Evolutionary conservation across 352 stramenopile genomes (phyloP).

Genomic region (Pythium monospermum): DNA sequence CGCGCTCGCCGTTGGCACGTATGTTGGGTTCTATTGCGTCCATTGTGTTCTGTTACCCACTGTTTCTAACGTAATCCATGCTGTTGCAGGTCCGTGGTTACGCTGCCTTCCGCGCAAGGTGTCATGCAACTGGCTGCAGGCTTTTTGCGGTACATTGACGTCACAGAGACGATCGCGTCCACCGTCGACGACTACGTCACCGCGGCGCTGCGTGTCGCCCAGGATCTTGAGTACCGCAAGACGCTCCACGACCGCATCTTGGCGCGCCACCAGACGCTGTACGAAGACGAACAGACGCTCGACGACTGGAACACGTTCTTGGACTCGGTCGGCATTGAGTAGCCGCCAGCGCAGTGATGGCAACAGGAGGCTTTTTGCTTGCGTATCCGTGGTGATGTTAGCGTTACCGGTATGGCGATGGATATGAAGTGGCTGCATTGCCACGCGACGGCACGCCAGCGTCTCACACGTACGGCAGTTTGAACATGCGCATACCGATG

Average conservation of each 20-base stretch:
- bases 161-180: conserved; percentile 34
- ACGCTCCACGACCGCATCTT: conserved; percentile 12
- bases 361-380: no score
- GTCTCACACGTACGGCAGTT: no score
- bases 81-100: conserved; percentile 43
- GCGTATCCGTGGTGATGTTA: no score
- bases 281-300: conserved; percentile 22
- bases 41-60: background rate
- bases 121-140: conserved; percentile 54
- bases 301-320: conserved; percentile 39
- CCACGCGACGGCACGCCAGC: no score
- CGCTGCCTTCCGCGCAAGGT: conserved; percentile 41
- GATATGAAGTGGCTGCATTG: no score
- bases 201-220: conserved; percentile 29
- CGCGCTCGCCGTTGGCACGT: conserved; percentile 68
- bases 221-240: conserved; percentile 12
- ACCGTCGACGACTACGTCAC: conserved; percentile 38
- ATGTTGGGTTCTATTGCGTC: conserved; percentile 16
- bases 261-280: conserved; percentile 12
- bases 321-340: conserved; percentile 10
- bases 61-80: background rate
- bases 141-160: conserved; percentile 53
- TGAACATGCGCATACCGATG: no score
- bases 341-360: background rate
- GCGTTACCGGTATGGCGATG: no score